Base-by-base conservation (phyloP, 768 basidiomycete species). In the Tylopilus vinaceipallidus region DNA sequence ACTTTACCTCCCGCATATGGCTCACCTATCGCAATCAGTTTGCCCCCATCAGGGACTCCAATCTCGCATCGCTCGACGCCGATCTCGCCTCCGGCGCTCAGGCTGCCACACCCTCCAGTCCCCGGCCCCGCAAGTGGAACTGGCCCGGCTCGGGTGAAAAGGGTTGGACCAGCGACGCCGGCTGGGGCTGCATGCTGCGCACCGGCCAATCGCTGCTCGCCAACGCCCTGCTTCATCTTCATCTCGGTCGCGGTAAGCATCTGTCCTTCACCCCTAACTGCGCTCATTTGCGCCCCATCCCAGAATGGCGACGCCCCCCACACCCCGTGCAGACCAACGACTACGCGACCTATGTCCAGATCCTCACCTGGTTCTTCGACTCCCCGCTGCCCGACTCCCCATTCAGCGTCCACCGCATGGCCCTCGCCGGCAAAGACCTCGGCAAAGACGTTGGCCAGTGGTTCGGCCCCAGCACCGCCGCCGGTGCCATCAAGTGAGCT, bases 391-490 rank as follows among this genome's bases (percentile, higher is more conserved):
- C 89, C 0, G 74, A 86, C 26, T 84, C 87, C 16, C 95, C 95
- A 0, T 99, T 99, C 65, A 89, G 90, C 56, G 91, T 99, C 7
- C 95, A 99, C 68, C 81, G 92, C 40, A 97, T 99, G 88, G 95
- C 95, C 0, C 73, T 94, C 19, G 88, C 94, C 0, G 95, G 95
- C 1, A 95, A 98, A 63, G 88, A 94, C 58, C 78, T 98, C 1
- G 95, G 95, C 12, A 98, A 91, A 53, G 91, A 93, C 56, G 88
- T 98, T 0, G 95, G 95, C 1, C 88, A 93, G 67, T 98, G 95
- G 95, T 98, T 98, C 61, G 95, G 95, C 0, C 95, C 95, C 0
- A 95, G 91, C 63, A 93, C 91, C 0, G 97, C 95, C n/a, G 94
- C 95, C 8, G 94, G 95, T 32, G 95, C 93, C 11, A 88, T 98